Base-by-base conservation (phyloP, 2,329 filamentous ascomycete genomes). In the Didymosphaeria variabile region DNA sequence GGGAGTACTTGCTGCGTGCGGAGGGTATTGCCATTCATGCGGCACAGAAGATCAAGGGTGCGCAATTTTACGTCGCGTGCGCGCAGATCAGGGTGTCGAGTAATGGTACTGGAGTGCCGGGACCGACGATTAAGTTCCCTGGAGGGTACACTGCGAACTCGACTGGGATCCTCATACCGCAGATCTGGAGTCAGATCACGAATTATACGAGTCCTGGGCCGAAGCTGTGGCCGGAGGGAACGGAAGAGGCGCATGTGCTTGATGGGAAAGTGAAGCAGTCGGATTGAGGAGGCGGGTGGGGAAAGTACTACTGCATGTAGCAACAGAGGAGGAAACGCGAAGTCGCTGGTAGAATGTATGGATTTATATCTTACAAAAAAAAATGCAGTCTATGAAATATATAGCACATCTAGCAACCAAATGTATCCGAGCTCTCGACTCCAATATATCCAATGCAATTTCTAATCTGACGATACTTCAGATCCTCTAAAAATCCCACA, bases 1-100 rank as follows among this genome's bases (percentile, higher is more conserved):
- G 80, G 5, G 70, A 82, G 62, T 82, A 83, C 64, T 70, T 83
- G 10, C 63, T 82, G 6, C 75, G 80, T 12, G 73, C 78, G 17
- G 81, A 83, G 68, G 80, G 82, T 67, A 55, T 73, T 5, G 71
- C 66, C 5, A 59, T 71, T 2, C 68, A 73, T 56, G 62, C 66
- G 10, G 66, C 67, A 17, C 66, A 69, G 36, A 70, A 69, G 19
- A 58, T 62, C 5, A 62, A 69, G 26, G 64, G 68, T 46, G 70
- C 71, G 12, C 77, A 82, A 67, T 82, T 82, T 65, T 82, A 82
- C 65, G 73, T 80, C 52, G 72, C 74, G 5, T 83, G 81, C 67
- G 78, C 77, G 1, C 79, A 82, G 69, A 67, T 83, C 59, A 76
- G 77, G 55, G 74, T 82, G 50, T 69, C 66, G 15, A 74, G 77